Evolutionary conservation across 805 yeast genomes (phyloP).

Genomic region (Schizosaccharomyces osmophilus): DNA sequence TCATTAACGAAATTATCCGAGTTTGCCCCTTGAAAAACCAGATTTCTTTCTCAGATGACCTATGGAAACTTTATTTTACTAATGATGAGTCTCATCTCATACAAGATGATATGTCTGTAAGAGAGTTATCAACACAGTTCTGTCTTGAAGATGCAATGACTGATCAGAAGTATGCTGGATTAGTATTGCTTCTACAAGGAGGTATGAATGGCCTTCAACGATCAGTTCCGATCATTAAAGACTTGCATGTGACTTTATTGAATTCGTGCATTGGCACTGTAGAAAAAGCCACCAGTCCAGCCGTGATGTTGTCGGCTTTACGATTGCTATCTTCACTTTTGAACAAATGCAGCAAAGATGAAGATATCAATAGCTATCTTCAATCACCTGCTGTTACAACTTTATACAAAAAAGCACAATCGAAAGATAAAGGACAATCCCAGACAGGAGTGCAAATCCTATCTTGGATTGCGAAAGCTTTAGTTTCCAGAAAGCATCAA

Average conservation of each 20-base stretch:
- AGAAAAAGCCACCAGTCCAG: background rate
- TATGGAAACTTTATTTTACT: background rate
- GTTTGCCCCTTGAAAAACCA: background rate
- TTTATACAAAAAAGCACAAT: slow-evolving; percentile 21
- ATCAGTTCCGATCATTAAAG: background rate
- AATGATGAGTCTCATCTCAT: background rate
- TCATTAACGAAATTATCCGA: background rate
- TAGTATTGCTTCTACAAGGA: background rate
- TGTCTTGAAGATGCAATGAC: background rate
- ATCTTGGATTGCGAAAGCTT: background rate
- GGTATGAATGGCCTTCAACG: background rate
- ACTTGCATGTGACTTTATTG: background rate
- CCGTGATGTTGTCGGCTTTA: slow-evolving; percentile 11
- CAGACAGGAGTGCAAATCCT: slow-evolving; percentile 10
- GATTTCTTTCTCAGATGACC: background rate
- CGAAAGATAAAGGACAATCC: slow-evolving; percentile 33
- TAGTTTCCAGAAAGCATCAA: background rate
- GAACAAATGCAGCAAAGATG: slow-evolving; percentile 21
- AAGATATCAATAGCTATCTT: background rate
- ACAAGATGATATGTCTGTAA: background rate
- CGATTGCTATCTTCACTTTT: slow-evolving; percentile 29
- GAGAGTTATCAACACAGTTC: too few species aligned
- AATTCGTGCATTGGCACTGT: background rate
- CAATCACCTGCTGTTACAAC: background rate
- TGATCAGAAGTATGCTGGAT: background rate